Conservation (phyloP, 2,329 filamentous ascomycete species). For the Aotearoamyces nothofagi region DNA sequence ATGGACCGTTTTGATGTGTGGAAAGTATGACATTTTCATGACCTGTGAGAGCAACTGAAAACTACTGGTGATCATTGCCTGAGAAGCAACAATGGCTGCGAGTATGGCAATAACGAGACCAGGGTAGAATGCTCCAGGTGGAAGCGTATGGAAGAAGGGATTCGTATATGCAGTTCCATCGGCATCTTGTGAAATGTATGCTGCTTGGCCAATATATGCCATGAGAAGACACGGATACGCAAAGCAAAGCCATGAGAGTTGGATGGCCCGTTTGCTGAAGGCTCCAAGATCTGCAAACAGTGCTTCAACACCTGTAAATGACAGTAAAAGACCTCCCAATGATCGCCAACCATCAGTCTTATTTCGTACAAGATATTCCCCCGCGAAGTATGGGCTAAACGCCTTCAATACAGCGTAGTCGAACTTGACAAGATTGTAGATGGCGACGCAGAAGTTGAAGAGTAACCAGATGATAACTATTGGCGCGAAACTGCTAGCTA, state of each 20-base stretch:
- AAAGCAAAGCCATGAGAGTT: constrained; percentile 56
- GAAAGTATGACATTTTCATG: constrained; percentile 61
- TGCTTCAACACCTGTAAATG: constrained; percentile 67
- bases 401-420: constrained; percentile 39
- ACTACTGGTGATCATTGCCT: constrained; percentile 63
- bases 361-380: constrained; percentile 43
- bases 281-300: constrained; percentile 67
- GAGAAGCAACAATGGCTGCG: constrained; percentile 63
- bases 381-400: constrained; percentile 43
- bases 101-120: constrained; percentile 53
- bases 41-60: constrained; percentile 58
- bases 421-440: constrained; percentile 41
- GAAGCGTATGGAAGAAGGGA: constrained; percentile 58
- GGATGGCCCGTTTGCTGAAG: constrained; percentile 54
- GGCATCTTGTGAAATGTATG: constrained; percentile 44
- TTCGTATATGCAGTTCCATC: constrained; percentile 44
- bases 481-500: constrained; percentile 47
- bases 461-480: constrained; percentile 52
- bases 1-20: constrained; percentile 59
- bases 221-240: constrained; percentile 48
- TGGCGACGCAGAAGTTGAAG: constrained; percentile 46
- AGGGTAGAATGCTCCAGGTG: constrained; percentile 52
- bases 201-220: constrained; percentile 45
- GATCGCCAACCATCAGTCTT: constrained; percentile 44
- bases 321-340: constrained; percentile 56